Evolutionary conservation across 108 stramenopile genomes (phyloP), one percentile per base, ranked within the genome.

Genomic region (Pseudonitzschia multiseries): DNA sequence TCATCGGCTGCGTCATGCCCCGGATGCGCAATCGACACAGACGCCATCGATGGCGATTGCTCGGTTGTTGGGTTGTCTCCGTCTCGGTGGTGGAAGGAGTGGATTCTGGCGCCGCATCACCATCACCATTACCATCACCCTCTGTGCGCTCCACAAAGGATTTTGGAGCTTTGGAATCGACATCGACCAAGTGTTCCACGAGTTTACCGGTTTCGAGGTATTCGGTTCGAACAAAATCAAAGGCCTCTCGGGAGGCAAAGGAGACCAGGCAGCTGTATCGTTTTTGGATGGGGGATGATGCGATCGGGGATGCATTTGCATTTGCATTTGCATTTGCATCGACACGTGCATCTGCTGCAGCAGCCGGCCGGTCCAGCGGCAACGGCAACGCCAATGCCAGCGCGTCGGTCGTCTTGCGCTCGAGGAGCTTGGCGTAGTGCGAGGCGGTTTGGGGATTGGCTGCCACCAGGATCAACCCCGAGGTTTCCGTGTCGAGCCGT

Each of bases 401-500:
- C 18, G 46, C 46, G 18, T 48, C 46, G 14, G 36, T 75, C 9
- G 57, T 90, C 69, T 90, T 90, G 31, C 51, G 65, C 46, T 87
- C 75, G 1, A 94, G 67, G n/a, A 94, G 64, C 28, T 84, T 79
- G n/a, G 84, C 79, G 74, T 82, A 88, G 68, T 90, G 90, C 1
- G 85, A 67, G 33, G 93, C 90, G 70, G 91, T 90, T 14, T 60
- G 57, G 61, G 86, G 84, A 43, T 76, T 74, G 17, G 88, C 86
- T 3, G 93, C 85, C 20, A 91, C 80, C 40, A 90, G 78, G 32
- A 91, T 68, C 57, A 94, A 79, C 17, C 93, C 93, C 18, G 87
- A 89, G 42, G 93, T 94, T 68, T 94, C 91, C 41, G 90, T 89
- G 68, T 94, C 93, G 51, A 94, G 72, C 66, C 93, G 71, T 41